phyloP scores from a whole-genome alignment of 1,284 basidiomycete species.

The Golubevia sp. region DNA sequence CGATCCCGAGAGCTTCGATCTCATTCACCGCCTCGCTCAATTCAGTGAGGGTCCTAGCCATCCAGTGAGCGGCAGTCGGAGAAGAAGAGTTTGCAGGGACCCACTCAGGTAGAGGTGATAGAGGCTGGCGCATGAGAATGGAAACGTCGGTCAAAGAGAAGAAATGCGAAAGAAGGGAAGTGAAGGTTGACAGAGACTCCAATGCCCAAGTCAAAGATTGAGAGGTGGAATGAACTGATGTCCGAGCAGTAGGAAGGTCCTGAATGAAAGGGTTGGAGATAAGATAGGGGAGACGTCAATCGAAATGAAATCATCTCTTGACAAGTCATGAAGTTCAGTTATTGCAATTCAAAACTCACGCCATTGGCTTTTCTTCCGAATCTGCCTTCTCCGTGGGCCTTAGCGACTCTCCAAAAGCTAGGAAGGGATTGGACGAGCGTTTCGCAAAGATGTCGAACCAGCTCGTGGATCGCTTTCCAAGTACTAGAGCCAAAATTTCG shows the following conservation, averaged over 20 bases:
- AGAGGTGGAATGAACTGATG: conserved; percentile 71
- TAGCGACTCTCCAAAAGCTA: conserved; percentile 91
- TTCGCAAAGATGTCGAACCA: conserved; percentile 66
- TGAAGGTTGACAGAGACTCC: conserved; percentile 86
- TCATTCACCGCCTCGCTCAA: conserved; percentile 85
- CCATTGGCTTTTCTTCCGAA: no score
- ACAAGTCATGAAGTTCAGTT: no score
- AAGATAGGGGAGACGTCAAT: neutral
- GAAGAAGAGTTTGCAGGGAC: conserved; percentile 80
- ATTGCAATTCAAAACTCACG: no score
- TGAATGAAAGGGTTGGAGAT: conserved; percentile 16
- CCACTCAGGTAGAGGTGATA: conserved; percentile 67
- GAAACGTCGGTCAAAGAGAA: conserved; percentile 75
- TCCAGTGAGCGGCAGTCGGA: conserved; percentile 79
- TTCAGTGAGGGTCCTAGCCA: conserved; percentile 79
- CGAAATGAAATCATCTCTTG: neutral
- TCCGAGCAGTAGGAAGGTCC: conserved; percentile 47
- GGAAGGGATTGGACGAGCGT: conserved; percentile 71
- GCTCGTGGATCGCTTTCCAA: conserved; percentile 79
- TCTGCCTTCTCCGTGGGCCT: conserved; percentile 83
- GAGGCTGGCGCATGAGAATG: conserved; percentile 70
- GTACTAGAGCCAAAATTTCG: conserved; percentile 21
- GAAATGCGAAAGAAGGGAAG: conserved; percentile 82
- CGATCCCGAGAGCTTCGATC: conserved; percentile 76
- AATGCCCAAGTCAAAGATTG: conserved; percentile 88